Conservation (phyloP, 225 moss, liverwort and hornwort genomes). For the Polytrichum formosum region DNA sequence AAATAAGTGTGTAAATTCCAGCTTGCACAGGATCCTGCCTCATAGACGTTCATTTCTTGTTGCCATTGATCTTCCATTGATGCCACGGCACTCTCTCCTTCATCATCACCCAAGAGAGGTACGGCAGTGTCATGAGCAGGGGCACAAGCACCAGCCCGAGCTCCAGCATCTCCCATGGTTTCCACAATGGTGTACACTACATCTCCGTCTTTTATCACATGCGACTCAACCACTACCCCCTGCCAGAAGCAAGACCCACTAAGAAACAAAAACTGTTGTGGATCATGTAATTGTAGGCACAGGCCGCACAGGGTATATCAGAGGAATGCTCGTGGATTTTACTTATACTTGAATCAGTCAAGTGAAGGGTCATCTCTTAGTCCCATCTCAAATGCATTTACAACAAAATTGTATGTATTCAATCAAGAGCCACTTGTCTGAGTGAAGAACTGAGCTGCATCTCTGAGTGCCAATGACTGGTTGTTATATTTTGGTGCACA, state of each 20-base stretch:
- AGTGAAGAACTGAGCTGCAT: too few species aligned
- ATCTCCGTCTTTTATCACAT: slow-evolving; percentile 68
- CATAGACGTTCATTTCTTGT: slow-evolving; percentile 98
- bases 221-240: slow-evolving; percentile 94
- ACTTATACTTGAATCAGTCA: background rate
- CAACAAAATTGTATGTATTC: too few species aligned
- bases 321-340: background rate
- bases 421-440: too few species aligned
- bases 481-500: too few species aligned
- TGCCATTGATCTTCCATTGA: slow-evolving; percentile 99
- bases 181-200: slow-evolving; percentile 86
- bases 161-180: slow-evolving; percentile 78
- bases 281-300: background rate
- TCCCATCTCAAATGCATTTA: too few species aligned
- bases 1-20: background rate
- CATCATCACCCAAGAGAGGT: slow-evolving; percentile 91
- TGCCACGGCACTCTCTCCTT: slow-evolving; percentile 94
- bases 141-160: slow-evolving; percentile 59
- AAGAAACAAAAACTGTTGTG: background rate
- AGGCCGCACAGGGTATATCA: background rate
- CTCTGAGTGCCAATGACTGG: too few species aligned
- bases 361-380: too few species aligned
- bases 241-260: slow-evolving; percentile 16
- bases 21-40: slow-evolving; percentile 42
- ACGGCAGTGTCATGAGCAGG: slow-evolving; percentile 58